Evolutionary conservation across 177 flowering plant species (phyloP), one percentile per base, ranked within the genome.

Genomic region (Vitis hybrid): DNA sequence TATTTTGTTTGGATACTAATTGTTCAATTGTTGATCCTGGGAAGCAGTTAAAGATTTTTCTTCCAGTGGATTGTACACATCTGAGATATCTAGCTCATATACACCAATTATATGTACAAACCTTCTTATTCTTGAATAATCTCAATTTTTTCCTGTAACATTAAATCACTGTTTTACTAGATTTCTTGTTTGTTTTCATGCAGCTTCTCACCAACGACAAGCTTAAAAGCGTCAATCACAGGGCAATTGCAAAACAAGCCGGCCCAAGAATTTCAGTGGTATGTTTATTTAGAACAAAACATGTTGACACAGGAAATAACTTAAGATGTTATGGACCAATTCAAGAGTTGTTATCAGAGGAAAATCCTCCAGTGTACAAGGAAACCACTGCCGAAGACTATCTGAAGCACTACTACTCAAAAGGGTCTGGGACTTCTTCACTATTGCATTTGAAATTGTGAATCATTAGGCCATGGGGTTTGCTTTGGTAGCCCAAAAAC

Each of bases 191-290:
- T 24, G 2, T 9, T 51, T 66, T 30, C 12, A 48, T 15, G 73
- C 67, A 71, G 67, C 62, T 71, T 71, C 11, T 71, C 11, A 63
- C 48, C 1, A 71, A 71, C 32, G 64, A 71, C 54, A 1, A 18
- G 64, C 58, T 64, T 21, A 64, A 49, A 27, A 57, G 58, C 27
- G n/a, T 67, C n/a, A 2, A 71, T 20, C 74, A 71, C n/a, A 17
- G 65, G 21, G 74, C 1, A 24, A 17, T 64, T 12, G 69, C 74
- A 15, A 57, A 14, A 13, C n/a, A 30, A 5, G 27, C 0, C 0
- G 74, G 74, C 11, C 74, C 74, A 2, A 71, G 74, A 30, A 11
- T 65, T 11, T 71, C 74, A 1, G 58, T 58, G 14, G 74, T 59
- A 12, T 64, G 65, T 50, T 54, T 66, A 2, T 66, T 66, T 14